Evolutionary conservation across 176 grass and related monocot genomes (phyloP).

Genomic region (Rhipidocladum racemiflorum): DNA sequence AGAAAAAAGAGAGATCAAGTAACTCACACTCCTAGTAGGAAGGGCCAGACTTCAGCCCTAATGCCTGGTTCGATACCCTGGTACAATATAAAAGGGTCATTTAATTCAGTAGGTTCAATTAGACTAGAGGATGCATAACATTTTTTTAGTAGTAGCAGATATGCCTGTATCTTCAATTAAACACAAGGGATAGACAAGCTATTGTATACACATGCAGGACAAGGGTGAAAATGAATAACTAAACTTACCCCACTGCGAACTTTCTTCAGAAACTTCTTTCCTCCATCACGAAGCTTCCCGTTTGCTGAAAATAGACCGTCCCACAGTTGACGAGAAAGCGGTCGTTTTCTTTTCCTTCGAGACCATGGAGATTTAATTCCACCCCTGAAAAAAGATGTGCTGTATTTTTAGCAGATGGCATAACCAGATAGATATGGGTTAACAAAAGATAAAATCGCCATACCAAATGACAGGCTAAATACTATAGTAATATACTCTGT

Average conservation of each 20-base stretch:
- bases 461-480: conserved; percentile 1
- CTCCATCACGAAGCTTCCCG: conserved; percentile 83
- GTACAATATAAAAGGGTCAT: conserved; percentile 25
- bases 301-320: conserved; percentile 57
- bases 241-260: conserved; percentile 86
- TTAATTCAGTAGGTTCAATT: conserved; percentile 32
- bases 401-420: conserved; percentile 26
- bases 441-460: not conserved
- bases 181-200: not conserved
- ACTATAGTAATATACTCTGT: not conserved
- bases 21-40: conserved; percentile 92
- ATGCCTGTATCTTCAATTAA: not conserved
- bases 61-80: conserved; percentile 86
- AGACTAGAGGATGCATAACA: conserved; percentile 14
- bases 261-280: conserved; percentile 93
- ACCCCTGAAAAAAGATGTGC: conserved; percentile 49
- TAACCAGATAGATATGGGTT: not conserved
- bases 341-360: conserved; percentile 76
- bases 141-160: not conserved
- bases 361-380: conserved; percentile 99
- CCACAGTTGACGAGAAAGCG: conserved; percentile 77
- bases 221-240: conserved; percentile 14
- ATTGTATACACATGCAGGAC: not conserved
- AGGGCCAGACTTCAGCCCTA: conserved; percentile 97
- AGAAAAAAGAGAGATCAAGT: conserved; percentile 22